Percentiles rank a stretch among this genome's conserved stretches.
Evolutionary conservation across 495 filamentous ascomycete genomes (phyloP).

Genomic region (Peziza echinospora): DNA sequence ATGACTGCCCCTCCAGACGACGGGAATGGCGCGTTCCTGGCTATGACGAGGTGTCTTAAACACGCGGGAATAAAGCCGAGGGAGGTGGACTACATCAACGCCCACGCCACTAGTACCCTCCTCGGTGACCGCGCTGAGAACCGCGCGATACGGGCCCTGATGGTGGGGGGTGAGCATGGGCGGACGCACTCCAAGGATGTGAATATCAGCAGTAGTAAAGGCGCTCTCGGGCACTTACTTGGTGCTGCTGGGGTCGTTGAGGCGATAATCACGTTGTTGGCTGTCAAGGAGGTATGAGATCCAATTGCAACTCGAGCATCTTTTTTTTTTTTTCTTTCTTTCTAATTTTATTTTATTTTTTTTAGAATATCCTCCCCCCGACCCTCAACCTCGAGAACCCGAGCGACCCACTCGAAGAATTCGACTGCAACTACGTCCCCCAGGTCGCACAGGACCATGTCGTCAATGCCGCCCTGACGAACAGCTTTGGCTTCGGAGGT

Average conservation of each 20-base stretch:
- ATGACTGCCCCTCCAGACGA: slow-evolving; percentile 73
- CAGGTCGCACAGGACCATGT: slow-evolving; percentile 41
- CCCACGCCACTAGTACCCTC: slow-evolving; percentile 72
- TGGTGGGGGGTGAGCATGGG: slow-evolving; percentile 54
- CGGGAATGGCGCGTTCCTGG: slow-evolving; percentile 55
- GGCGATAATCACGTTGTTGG: slow-evolving; percentile 60
- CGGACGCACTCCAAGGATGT: slow-evolving; percentile 38
- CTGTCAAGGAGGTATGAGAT: slow-evolving; percentile 46
- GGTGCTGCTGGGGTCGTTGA: slow-evolving; percentile 81
- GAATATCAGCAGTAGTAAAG: slow-evolving; percentile 82
- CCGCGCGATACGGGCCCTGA: slow-evolving; percentile 52
- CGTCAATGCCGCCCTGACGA: slow-evolving; percentile 62
- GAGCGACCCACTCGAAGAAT: slow-evolving; percentile 33
- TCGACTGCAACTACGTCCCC: slow-evolving; percentile 75
- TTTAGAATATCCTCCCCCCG: slow-evolving; percentile 57
- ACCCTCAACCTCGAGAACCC: slow-evolving; percentile 51
- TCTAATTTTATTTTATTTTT: too few species aligned
- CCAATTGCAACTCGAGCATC: too few species aligned
- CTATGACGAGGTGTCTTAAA: slow-evolving; percentile 67
- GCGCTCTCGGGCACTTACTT: slow-evolving; percentile 76
- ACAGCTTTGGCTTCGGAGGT: slow-evolving; percentile 96
- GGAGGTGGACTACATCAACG: slow-evolving; percentile 80
- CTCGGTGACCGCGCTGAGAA: slow-evolving; percentile 83
- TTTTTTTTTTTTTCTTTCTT: too few species aligned
- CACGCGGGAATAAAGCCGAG: slow-evolving; percentile 46